Conservation (phyloP, 1,139 yeast species). For the Magnusiomyces magnusii region DNA sequence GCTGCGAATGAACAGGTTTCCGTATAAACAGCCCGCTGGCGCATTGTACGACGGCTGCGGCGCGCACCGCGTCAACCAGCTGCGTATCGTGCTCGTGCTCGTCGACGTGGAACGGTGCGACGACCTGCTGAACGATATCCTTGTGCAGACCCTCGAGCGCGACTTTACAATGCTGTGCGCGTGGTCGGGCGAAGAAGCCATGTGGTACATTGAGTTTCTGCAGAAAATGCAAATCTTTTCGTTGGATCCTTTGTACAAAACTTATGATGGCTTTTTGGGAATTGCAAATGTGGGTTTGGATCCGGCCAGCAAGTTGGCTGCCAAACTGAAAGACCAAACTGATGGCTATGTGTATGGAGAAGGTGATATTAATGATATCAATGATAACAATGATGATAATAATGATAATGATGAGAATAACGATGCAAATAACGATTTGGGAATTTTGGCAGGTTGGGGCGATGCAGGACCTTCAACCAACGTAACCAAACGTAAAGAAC, state of each 20-base stretch:
- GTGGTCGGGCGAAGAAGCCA: constrained; percentile 84
- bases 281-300: not conserved
- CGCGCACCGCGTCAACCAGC: not conserved
- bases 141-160: not conserved
- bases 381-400: not conserved
- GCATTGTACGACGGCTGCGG: constrained; percentile 26
- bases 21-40: constrained; percentile 29
- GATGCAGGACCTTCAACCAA: not conserved
- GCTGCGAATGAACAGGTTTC: constrained; percentile 54
- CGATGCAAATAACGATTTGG: not conserved
- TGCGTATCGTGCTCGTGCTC: constrained; percentile 60
- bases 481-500: not conserved
- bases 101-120: constrained; percentile 75
- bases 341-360: not conserved
- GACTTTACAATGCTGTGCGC: constrained; percentile 62
- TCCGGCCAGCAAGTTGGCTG: not conserved
- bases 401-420: not conserved
- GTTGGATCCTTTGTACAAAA: not conserved
- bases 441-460: not conserved
- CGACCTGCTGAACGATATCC: constrained; percentile 55
- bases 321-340: not conserved
- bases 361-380: not conserved
- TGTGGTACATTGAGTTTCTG: constrained; percentile 48
- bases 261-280: constrained; percentile 23
- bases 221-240: constrained; percentile 25